Evolutionary conservation across 2,329 filamentous ascomycete species (phyloP), one percentile per base, ranked within the genome.

Genomic region (Exserohilum rostratum): DNA sequence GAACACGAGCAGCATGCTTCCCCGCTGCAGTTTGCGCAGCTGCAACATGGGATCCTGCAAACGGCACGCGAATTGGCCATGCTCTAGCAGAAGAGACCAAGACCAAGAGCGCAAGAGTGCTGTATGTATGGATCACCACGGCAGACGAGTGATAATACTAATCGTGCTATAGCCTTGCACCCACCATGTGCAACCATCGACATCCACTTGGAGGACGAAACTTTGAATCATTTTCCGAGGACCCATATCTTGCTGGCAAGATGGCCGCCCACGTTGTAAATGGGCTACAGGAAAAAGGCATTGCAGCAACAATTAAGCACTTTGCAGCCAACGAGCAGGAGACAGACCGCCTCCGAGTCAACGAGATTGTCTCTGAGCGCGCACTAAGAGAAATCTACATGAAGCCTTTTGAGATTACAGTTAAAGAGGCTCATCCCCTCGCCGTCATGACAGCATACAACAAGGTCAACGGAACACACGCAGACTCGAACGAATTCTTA

Each of bases 171-270:
- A 73, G 71, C 6, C 81, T 93, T 2, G 90, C 87, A 0, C 90
- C 89, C 0, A 92, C 90, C 0, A 87, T 91, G 53, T 92, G 90
- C 75, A 87, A 91, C 77, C 90, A 95, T 65, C 84, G 90, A 12
- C 89, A 90, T 51, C 90, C 90, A 0, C 80, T 95, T 0, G 90
- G 90, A 4, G 90, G 90, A 6, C 83, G 90, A 53, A 91, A 91
- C 57, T 95, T 93, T 61, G 89, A 91, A 70, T 88, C 84, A 1
- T 90, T 85, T 66, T 84, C 85, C 18, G 89, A 91, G 71, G 89
- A 91, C 57, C 78, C 84, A 1, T 88, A 83, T 62, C 78, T 91
- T 58, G 81, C 87, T 3, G 89, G 88, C 3, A 87, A 90, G 67
- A 81, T 90, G 51, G 85, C 84, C 3, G 85, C 89, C 57, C 78